These are phyloP conservation scores for Nevesoporus exiguus DNA, from an alignment of 768 basidiomycete species.

Conservation along the genomic window DNA sequence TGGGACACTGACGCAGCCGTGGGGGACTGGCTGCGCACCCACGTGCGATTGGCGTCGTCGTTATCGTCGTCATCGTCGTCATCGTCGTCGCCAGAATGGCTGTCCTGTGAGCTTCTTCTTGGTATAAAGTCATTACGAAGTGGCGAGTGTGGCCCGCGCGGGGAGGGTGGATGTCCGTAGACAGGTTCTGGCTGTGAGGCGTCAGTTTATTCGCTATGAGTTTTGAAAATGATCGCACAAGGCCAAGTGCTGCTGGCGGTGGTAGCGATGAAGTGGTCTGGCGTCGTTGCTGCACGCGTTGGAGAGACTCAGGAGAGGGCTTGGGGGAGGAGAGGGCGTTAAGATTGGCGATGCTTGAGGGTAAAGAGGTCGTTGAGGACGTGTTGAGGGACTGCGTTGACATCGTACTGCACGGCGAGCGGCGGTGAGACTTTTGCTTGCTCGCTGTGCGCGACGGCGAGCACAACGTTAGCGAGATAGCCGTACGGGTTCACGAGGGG, in stretches of 20 bases:
- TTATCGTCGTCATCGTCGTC: constrained; percentile 37
- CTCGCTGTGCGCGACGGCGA: constrained; percentile 31
- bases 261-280: constrained; percentile 35
- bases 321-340: constrained; percentile 31
- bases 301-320: constrained; percentile 18
- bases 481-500: constrained; percentile 9
- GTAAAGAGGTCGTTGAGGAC: constrained; percentile 31
- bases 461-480: constrained; percentile 16
- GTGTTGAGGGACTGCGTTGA: constrained; percentile 31
- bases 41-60: constrained; percentile 23
- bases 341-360: constrained; percentile 33
- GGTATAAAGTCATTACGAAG: constrained; percentile 61
- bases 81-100: constrained; percentile 40
- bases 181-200: constrained; percentile 43
- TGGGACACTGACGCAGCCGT: constrained; percentile 69
- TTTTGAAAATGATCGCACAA: constrained; percentile 28
- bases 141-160: constrained; percentile 62
- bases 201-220: constrained; percentile 1
- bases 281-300: constrained; percentile 33
- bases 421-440: constrained; percentile 17
- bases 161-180: constrained; percentile 33
- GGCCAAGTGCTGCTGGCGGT: constrained; percentile 39
- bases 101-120: constrained; percentile 47
- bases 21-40: constrained; percentile 44
- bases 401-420: constrained; percentile 23